Conservation (phyloP, 768 basidiomycete genomes). For the Kwoniella shandongensis region DNA sequence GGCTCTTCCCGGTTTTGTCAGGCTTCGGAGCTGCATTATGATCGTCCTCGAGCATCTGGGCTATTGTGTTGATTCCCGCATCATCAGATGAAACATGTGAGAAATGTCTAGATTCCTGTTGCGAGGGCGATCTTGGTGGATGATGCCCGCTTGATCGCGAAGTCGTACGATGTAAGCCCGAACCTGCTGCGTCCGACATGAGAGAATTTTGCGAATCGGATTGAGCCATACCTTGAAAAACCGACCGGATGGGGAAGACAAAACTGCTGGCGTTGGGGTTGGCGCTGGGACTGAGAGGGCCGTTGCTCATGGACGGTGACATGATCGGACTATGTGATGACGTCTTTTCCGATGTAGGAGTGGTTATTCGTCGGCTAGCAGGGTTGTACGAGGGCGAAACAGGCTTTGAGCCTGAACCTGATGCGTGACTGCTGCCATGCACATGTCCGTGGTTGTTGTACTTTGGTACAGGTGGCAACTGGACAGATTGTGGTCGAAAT, state of each 20-base stretch:
- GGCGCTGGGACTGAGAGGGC: conserved; percentile 18
- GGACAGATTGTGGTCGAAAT: conserved; percentile 1
- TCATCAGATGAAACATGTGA: not conserved
- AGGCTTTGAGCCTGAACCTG: conserved; percentile 4
- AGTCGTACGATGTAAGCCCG: not conserved
- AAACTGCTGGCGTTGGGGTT: conserved; percentile 14
- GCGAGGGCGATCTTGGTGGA: not conserved
- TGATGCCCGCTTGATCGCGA: not conserved
- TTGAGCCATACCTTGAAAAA: conserved; percentile 16
- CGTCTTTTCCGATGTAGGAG: conserved; percentile 4
- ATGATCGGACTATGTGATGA: conserved; percentile 9
- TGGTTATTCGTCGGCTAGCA: conserved; percentile 2
- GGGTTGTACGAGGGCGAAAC: conserved; percentile 1
- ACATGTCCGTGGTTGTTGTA: conserved; percentile 1
- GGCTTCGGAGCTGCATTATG: not conserved
- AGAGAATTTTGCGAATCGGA: not conserved
- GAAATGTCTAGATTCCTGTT: not conserved
- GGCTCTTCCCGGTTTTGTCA: not conserved
- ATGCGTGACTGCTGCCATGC: not conserved
- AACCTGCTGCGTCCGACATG: not conserved
- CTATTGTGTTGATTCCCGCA: conserved; percentile 22
- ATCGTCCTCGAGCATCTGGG: conserved; percentile 25
- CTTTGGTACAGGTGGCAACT: conserved; percentile 9
- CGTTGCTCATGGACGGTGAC: conserved; percentile 2
- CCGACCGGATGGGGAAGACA: conserved; percentile 31